Evolutionary conservation across 2,329 filamentous ascomycete genomes (phyloP).

Genomic region (Claviceps pazoutovae): DNA sequence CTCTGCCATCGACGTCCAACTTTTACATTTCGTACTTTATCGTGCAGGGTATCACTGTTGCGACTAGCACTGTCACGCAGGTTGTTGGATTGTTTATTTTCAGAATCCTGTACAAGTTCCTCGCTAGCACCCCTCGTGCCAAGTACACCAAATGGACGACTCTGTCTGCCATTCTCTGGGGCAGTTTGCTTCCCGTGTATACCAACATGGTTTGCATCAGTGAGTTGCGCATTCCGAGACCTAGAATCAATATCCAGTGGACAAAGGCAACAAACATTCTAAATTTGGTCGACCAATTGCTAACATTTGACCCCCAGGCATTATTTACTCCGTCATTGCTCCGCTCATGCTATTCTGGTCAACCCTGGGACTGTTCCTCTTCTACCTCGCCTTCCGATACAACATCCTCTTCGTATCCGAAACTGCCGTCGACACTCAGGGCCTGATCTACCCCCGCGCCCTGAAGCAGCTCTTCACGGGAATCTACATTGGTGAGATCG

Average conservation of each 20-base stretch:
- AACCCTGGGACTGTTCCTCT: constrained; percentile 58
- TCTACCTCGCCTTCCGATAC: constrained; percentile 79
- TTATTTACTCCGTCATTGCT: constrained; percentile 73
- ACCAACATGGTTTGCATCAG: constrained; percentile 62
- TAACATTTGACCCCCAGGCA: constrained; percentile 22
- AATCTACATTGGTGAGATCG: constrained; percentile 66
- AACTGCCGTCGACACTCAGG: constrained; percentile 71
- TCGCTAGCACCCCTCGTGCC: constrained; percentile 65
- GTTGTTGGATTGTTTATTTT: constrained; percentile 52
- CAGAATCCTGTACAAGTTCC: constrained; percentile 51
- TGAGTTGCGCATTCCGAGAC: constrained; percentile 14
- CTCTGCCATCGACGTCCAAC: constrained; percentile 74
- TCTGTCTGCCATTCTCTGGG: constrained; percentile 60
- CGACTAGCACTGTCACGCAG: constrained; percentile 60
- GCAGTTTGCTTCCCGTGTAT: constrained; percentile 60
- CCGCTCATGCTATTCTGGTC: constrained; percentile 73
- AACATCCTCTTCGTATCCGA: constrained; percentile 74
- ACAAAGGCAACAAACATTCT: constrained; percentile 10
- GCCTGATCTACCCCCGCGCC: constrained; percentile 74
- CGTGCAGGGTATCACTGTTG: constrained; percentile 66
- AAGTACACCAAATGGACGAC: constrained; percentile 62
- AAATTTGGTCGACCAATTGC: neutral
- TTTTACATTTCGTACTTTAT: constrained; percentile 90
- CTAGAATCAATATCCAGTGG: too few relatives aligned
- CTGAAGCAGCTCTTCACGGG: constrained; percentile 76